phyloP scores from a whole-genome alignment of 371 early-diverging fungal species.

The Syncephalis fuscata region DNA sequence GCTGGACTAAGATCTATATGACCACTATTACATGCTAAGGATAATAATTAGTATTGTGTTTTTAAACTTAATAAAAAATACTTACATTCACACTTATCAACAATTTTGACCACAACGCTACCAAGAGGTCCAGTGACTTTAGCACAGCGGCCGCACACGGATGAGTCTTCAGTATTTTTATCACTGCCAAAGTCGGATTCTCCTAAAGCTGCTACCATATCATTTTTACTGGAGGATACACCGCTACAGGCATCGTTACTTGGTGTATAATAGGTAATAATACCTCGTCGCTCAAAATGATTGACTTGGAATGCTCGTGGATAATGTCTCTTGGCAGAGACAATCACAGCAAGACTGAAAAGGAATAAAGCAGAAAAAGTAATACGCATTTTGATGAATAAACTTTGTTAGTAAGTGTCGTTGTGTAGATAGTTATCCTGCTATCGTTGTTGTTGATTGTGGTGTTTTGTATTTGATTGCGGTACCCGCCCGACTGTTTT shows the following conservation, averaged over 20 bases:
- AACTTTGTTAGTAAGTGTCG: too few relatives aligned
- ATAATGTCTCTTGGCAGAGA: too few relatives aligned
- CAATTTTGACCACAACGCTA: constrained; percentile 6
- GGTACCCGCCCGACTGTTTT: too few relatives aligned
- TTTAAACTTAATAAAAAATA: not conserved
- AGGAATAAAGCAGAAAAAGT: not conserved
- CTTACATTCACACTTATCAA: constrained; percentile 4
- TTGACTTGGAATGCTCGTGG: too few relatives aligned
- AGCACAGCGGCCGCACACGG: constrained; percentile 7
- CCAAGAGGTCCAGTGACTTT: constrained; percentile 7
- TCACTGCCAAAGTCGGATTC: not conserved
- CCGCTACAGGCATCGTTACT: not conserved
- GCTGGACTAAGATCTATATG: constrained; percentile 5
- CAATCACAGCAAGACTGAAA: too few relatives aligned
- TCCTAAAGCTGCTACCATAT: not conserved
- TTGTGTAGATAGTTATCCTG: too few relatives aligned
- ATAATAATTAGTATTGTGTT: not conserved
- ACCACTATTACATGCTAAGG: constrained; percentile 2
- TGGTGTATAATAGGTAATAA: not conserved
- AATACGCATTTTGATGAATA: too few relatives aligned
- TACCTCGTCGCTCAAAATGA: too few relatives aligned
- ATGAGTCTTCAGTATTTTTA: constrained; percentile 1
- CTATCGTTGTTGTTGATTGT: too few relatives aligned
- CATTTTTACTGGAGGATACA: not conserved
- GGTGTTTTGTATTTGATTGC: too few relatives aligned